phyloP scores from a whole-genome alignment of 768 basidiomycete species.

The Termitomyces sp. region DNA sequence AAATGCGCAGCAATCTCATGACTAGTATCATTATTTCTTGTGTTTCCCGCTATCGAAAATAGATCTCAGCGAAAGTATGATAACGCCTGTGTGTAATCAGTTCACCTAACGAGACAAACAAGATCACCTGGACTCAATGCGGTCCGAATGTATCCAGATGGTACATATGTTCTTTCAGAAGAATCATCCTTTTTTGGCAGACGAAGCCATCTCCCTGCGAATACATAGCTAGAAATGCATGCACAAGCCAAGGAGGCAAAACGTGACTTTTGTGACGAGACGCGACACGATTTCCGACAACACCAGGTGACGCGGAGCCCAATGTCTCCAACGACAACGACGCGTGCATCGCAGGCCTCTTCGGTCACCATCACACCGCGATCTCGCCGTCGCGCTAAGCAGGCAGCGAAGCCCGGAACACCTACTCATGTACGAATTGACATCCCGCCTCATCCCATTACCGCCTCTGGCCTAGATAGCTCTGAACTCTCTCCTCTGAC shows the following conservation, averaged over 20 bases:
- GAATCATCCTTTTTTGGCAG: background rate
- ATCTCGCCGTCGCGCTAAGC: conserved; percentile 7
- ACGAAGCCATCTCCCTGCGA: background rate
- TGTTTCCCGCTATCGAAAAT: background rate
- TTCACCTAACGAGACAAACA: background rate
- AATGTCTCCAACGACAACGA: conserved; percentile 9
- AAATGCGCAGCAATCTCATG: background rate
- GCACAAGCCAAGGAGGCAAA: background rate
- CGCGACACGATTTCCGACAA: background rate
- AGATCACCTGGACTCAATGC: background rate
- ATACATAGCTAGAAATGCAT: background rate
- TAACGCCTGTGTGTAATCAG: background rate
- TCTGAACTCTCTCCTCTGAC: conserved; percentile 14
- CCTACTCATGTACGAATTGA: background rate
- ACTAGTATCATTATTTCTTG: background rate
- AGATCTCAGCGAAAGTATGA: background rate
- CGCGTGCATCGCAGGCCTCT: background rate
- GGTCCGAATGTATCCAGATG: background rate
- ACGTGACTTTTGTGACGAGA: background rate
- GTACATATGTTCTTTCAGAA: too few relatives aligned
- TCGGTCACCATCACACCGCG: background rate
- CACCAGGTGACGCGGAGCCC: background rate
- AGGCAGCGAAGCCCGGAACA: background rate
- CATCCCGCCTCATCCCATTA: background rate
- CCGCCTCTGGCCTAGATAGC: conserved; percentile 1